Conservation (phyloP, 1,139 yeast genomes). For the Petasospora rhodanensis region DNA sequence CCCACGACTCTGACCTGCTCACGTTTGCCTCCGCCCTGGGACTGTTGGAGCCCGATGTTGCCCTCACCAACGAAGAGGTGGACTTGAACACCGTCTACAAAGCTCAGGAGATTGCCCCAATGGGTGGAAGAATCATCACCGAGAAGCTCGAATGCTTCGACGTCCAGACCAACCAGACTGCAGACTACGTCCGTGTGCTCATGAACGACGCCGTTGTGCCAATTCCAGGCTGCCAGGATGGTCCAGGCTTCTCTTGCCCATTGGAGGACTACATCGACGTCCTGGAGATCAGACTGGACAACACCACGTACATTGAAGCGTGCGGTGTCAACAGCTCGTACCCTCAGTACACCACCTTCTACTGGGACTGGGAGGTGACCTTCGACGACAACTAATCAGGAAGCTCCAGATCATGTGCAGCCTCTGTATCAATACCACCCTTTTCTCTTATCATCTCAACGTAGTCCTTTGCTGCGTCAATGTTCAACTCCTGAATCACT, state of each 20-base stretch:
- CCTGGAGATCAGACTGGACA: conserved; percentile 32
- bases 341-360: conserved; percentile 25
- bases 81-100: conserved; percentile 41
- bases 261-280: conserved; percentile 36
- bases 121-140: conserved; percentile 51
- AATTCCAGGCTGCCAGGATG: conserved; percentile 43
- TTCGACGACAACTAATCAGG: conserved; percentile 17
- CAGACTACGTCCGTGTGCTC: conserved; percentile 46
- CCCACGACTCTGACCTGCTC: conserved; percentile 57
- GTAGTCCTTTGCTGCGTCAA: too few species aligned
- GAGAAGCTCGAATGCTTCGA: conserved; percentile 45
- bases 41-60: conserved; percentile 36
- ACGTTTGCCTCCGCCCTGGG: conserved; percentile 49
- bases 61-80: conserved; percentile 32
- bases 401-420: too few species aligned
- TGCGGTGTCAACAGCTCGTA: conserved; percentile 30
- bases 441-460: too few species aligned
- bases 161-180: conserved; percentile 23
- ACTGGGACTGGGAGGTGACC: conserved; percentile 28
- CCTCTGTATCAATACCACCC: too few species aligned
- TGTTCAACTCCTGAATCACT: too few species aligned
- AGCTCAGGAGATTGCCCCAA: conserved; percentile 45
- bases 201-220: conserved; percentile 62
- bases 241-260: conserved; percentile 61
- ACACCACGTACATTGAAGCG: conserved; percentile 31